Evolutionary conservation across 805 yeast genomes (phyloP).

Genomic region (Blastobotrys terrestris): DNA sequence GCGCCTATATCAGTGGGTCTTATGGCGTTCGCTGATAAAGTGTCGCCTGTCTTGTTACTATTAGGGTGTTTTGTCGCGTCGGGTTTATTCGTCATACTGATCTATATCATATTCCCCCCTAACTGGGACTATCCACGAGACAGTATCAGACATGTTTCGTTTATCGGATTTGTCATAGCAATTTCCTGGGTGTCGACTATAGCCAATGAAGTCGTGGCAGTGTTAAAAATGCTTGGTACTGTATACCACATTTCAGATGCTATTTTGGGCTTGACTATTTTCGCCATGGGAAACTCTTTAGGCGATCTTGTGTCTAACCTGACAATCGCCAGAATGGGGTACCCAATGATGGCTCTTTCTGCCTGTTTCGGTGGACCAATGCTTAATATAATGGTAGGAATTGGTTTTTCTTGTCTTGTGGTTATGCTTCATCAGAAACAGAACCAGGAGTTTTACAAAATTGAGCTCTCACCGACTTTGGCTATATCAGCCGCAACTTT

Average conservation of each 20-base stretch:
- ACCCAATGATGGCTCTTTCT: slow-evolving; percentile 85
- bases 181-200: slow-evolving; percentile 62
- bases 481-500: slow-evolving; percentile 40
- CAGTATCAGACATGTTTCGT: slow-evolving; percentile 15
- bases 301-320: slow-evolving; percentile 85
- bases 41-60: not conserved
- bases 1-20: slow-evolving; percentile 28
- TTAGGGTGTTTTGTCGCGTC: not conserved
- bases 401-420: slow-evolving; percentile 68
- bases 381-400: slow-evolving; percentile 66
- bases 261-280: slow-evolving; percentile 76
- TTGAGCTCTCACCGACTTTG: slow-evolving; percentile 36
- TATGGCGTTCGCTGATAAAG: slow-evolving; percentile 8
- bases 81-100: slow-evolving; percentile 11
- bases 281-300: slow-evolving; percentile 87
- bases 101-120: slow-evolving; percentile 3
- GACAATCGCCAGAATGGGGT: slow-evolving; percentile 74
- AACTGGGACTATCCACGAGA: not conserved
- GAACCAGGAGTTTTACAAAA: slow-evolving; percentile 18
- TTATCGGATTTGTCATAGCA: slow-evolving; percentile 58
- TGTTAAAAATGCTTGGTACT: slow-evolving; percentile 55
- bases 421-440: slow-evolving; percentile 27
- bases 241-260: slow-evolving; percentile 64
- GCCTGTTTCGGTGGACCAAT: slow-evolving; percentile 95
- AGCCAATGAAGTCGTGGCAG: slow-evolving; percentile 63